A percentile compares a stretch with the other conserved stretches of the same genome.
phyloP scores from a whole-genome alignment of 75 land plant genomes.

The Pinus albicaulis region DNA sequence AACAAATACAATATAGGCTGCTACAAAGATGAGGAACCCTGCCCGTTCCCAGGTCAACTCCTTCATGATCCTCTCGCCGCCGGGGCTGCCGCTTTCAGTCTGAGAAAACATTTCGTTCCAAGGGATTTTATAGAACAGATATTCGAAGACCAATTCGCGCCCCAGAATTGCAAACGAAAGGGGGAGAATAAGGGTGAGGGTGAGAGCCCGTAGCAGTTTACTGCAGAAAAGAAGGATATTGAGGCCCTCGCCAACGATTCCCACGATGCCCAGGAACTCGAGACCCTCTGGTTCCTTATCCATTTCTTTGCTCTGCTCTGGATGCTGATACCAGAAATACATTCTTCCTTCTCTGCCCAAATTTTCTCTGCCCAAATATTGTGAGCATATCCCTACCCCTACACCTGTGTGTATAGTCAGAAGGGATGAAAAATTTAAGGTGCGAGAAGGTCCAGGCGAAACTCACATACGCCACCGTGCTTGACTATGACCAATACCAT shows the following conservation, averaged over 20 bases:
- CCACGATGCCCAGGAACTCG: constrained; percentile 20
- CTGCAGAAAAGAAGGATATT: not conserved
- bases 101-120: constrained; percentile 19
- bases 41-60: constrained; percentile 27
- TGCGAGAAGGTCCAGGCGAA: too few species aligned
- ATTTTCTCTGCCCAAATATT: too few species aligned
- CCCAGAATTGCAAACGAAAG: constrained; percentile 45
- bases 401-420: too few species aligned
- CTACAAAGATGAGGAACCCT: constrained; percentile 5
- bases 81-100: not conserved
- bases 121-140: constrained; percentile 28
- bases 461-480: too few species aligned
- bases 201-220: constrained; percentile 38
- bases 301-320: too few species aligned
- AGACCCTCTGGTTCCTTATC: too few species aligned
- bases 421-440: too few species aligned
- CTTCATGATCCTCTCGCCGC: constrained; percentile 15
- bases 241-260: constrained; percentile 46
- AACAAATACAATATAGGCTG: constrained; percentile 16
- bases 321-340: too few species aligned
- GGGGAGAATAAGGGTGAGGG: constrained; percentile 58
- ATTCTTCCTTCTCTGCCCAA: too few species aligned
- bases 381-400: too few species aligned
- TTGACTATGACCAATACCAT: too few species aligned
- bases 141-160: constrained; percentile 20